Evolutionary conservation across 306 rosid genomes (phyloP).

Genomic region (Sechiopsis laciniata): DNA sequence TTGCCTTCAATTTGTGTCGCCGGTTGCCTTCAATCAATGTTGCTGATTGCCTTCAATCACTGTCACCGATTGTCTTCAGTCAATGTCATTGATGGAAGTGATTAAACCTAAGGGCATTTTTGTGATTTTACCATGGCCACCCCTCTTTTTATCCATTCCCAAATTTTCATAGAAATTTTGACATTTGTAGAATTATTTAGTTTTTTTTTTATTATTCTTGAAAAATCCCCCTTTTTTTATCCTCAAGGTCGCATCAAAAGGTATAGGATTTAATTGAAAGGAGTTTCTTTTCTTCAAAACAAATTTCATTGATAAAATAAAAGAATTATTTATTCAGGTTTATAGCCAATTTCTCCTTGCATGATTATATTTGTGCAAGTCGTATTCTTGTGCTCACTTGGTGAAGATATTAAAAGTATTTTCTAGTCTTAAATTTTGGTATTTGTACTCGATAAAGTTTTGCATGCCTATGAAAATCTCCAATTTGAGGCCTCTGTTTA

Average conservation of each 20-base stretch:
- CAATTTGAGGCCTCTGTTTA: not conserved
- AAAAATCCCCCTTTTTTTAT: not conserved
- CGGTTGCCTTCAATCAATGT: too few relatives aligned
- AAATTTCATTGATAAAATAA: not conserved
- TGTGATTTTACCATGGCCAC: too few relatives aligned
- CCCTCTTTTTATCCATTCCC: too few relatives aligned
- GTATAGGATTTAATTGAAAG: not conserved
- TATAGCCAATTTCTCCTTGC: not conserved
- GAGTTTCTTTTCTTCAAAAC: not conserved
- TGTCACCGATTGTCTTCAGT: too few relatives aligned
- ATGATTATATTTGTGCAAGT: slow-evolving; percentile 1
- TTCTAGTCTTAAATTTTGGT: not conserved
- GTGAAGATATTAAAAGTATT: not conserved
- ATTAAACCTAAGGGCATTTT: too few relatives aligned
- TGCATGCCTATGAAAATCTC: not conserved
- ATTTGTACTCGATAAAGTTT: not conserved
- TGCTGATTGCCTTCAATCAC: too few relatives aligned
- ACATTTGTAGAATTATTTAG: too few relatives aligned
- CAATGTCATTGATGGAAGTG: too few relatives aligned
- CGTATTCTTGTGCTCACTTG: not conserved
- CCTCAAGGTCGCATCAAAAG: not conserved
- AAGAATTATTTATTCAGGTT: not conserved
- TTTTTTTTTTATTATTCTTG: too few relatives aligned
- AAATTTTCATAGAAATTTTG: too few relatives aligned
- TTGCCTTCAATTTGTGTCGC: too few relatives aligned